phyloP scores from a whole-genome alignment of 108 stramenopile species.

The Cyclotella cryptica region DNA sequence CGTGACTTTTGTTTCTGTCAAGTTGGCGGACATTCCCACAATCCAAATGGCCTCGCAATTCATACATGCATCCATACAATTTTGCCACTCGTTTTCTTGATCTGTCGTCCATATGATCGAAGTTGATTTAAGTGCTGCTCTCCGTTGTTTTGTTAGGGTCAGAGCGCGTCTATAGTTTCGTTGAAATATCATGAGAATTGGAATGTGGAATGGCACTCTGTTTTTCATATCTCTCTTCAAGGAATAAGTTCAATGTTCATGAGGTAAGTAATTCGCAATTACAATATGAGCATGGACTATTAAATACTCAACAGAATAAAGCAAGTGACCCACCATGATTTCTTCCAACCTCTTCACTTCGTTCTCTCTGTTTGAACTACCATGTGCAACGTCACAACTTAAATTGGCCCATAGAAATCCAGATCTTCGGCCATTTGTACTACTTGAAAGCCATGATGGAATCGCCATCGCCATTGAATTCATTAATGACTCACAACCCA shows the following conservation, averaged over 20 bases:
- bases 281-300: no score
- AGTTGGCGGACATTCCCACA: slow-evolving; percentile 14
- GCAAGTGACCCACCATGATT: slow-evolving; percentile 41
- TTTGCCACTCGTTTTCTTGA: slow-evolving; percentile 56
- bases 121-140: slow-evolving; percentile 57
- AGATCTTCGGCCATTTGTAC: slow-evolving; percentile 50
- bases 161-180: slow-evolving; percentile 49
- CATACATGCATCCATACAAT: slow-evolving; percentile 43
- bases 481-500: slow-evolving; percentile 60
- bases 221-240: slow-evolving; percentile 27
- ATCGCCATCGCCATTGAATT: slow-evolving; percentile 70
- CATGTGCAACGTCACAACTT: slow-evolving; percentile 10
- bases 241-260: background rate
- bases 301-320: no score
- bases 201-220: slow-evolving; percentile 26
- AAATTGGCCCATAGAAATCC: slow-evolving; percentile 72
- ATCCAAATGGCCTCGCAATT: slow-evolving; percentile 69
- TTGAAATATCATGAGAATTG: slow-evolving; percentile 73
- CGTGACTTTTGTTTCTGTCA: background rate
- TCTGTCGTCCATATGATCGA: slow-evolving; percentile 62
- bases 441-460: slow-evolving; percentile 65
- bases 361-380: slow-evolving; percentile 19
- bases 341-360: slow-evolving; percentile 38
- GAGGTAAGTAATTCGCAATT: background rate
- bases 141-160: slow-evolving; percentile 45